Conservation (phyloP, 2,329 filamentous ascomycete species). For the Ophiostoma fasciatum region DNA sequence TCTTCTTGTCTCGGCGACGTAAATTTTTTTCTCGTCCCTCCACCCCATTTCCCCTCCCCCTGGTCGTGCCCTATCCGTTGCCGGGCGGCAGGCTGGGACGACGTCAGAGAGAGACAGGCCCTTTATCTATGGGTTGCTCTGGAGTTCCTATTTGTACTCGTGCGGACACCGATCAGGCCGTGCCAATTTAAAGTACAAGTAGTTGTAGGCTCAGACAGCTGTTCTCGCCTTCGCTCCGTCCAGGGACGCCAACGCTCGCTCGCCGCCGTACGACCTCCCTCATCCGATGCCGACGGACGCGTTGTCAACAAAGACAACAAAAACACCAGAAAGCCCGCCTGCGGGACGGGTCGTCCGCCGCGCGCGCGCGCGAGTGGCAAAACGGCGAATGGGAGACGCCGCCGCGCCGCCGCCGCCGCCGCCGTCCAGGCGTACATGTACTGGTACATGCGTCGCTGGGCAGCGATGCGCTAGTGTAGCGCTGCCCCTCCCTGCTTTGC, state of each 20-base stretch:
- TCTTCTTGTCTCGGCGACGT: not conserved
- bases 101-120: no score
- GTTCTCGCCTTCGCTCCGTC: no score
- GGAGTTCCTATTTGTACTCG: no score
- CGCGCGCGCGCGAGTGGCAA: slow-evolving; percentile 2
- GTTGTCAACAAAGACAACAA: not conserved
- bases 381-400: slow-evolving; percentile 1
- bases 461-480: slow-evolving; percentile 19
- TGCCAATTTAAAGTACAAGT: no score
- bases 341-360: slow-evolving; percentile 4
- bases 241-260: no score
- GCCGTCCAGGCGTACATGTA: slow-evolving; percentile 4
- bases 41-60: slow-evolving; percentile 8
- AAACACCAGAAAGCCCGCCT: not conserved
- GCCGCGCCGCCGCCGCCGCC: not conserved
- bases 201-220: no score
- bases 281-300: not conserved
- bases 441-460: slow-evolving; percentile 16
- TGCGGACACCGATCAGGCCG: no score
- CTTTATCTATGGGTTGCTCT: no score
- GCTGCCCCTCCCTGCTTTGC: no score
- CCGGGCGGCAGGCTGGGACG: slow-evolving; percentile 3
- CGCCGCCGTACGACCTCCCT: no score
- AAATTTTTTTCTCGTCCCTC: not conserved
- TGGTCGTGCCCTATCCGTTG: slow-evolving; percentile 6